Evolutionary conservation across 2,329 filamentous ascomycete species (phyloP), one percentile per base, ranked within the genome.

Genomic region (Zymoseptoria ardabiliae): DNA sequence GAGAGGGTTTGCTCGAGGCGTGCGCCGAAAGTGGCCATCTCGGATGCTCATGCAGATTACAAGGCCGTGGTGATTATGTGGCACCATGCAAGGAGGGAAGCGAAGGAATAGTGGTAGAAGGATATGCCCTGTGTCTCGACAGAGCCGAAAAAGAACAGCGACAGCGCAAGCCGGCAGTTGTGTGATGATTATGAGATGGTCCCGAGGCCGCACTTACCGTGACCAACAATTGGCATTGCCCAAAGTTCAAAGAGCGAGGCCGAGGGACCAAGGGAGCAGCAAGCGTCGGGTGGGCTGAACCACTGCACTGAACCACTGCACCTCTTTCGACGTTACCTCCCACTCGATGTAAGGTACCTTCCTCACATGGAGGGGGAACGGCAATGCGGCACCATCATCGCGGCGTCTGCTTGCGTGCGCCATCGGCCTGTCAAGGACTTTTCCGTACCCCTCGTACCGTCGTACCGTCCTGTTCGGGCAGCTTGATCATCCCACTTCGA

Each of bases 1-100:
- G 80, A 82, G 2, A 82, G 69, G 8, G 82, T 71, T 19, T 79
- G 75, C 58, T 74, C 72, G 21, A 81, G 67, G 20, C 60, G 55
- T 19, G 73, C 68, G 8, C 58, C 58, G 9, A 57, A 23, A 35
- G 58, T 49, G 35, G 35, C 35, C 35, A 45, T 45, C 17, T 7
- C n/a, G 11, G 17, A 41, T 41, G 35, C 35, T 17, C 35, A n/a
- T 41, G 28, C 3, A 11, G 6, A 30, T 30, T 9, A 8, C 4
- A 45, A n/a, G 13, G 35, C 17, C 6, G 13, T 45, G 35, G 13
- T 28, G 25, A 28, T 28, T 2, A 28, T n/a, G 17, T 45, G 13
- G 13, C 13, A 45, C 6, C 35, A 17, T 45, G 35, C 35, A 41
- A n/a, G n/a, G 35, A 17, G 11, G 3, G 17, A 45, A 45, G 17